A percentile compares a stretch with the other conserved stretches of the same genome.
These are phyloP conservation scores for Eragrostis tef DNA, from an alignment of 202 grass and related monocot species.

Conservation along the genomic window DNA sequence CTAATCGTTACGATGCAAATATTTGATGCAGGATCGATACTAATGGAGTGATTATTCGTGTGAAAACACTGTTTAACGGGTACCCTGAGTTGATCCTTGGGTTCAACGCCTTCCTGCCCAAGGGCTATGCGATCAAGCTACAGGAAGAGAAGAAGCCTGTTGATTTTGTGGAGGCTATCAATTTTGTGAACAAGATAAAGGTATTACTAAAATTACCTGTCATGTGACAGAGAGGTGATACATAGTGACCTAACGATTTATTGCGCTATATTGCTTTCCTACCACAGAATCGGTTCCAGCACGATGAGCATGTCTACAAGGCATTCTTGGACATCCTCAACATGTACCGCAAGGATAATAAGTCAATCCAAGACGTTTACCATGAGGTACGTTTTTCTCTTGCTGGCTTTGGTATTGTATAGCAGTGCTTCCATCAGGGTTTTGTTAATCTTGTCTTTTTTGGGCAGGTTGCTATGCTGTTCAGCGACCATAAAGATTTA, in stretches of 20 bases:
- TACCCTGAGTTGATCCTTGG: slow-evolving; percentile 86
- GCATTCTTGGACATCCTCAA: slow-evolving; percentile 91
- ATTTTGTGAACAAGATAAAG: slow-evolving; percentile 95
- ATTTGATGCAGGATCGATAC: slow-evolving; percentile 74
- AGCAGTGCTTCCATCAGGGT: not conserved
- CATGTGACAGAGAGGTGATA: not conserved
- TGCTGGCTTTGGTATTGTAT: not conserved
- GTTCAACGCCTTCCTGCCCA: slow-evolving; percentile 94
- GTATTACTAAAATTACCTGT: slow-evolving; percentile 45
- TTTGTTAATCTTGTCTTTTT: slow-evolving; percentile 26
- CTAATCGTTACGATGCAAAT: slow-evolving; percentile 9
- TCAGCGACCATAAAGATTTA: slow-evolving; percentile 78
- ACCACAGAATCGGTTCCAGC: slow-evolving; percentile 77
- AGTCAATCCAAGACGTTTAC: slow-evolving; percentile 82
- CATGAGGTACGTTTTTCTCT: slow-evolving; percentile 66
- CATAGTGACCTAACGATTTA: slow-evolving; percentile 17
- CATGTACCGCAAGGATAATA: slow-evolving; percentile 93
- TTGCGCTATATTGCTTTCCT: slow-evolving; percentile 8
- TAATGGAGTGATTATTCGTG: slow-evolving; percentile 70
- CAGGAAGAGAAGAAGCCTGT: slow-evolving; percentile 80
- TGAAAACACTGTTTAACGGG: slow-evolving; percentile 81
- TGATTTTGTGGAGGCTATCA: slow-evolving; percentile 84
- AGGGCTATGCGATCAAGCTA: slow-evolving; percentile 84
- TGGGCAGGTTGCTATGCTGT: slow-evolving; percentile 72
- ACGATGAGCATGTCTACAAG: slow-evolving; percentile 85